phyloP scores from a whole-genome alignment of 768 basidiomycete genomes.

The Favolaschia claudopus region DNA sequence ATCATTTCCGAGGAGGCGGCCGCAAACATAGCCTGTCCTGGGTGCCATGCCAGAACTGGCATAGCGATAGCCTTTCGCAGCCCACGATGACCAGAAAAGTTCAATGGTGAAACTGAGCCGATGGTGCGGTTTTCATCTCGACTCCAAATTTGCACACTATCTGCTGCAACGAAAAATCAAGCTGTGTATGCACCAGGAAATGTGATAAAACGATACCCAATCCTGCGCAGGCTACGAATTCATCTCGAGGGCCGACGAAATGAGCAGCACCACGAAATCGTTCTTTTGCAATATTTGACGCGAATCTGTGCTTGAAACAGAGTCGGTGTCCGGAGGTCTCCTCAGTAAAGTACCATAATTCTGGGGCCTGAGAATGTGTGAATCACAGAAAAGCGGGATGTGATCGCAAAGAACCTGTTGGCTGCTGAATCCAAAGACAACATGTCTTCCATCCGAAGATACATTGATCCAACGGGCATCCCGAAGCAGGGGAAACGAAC shows the following conservation, averaged over 20 bases:
- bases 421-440: slow-evolving; percentile 7
- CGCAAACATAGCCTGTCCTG: slow-evolving; percentile 3
- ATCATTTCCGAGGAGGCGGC: background rate
- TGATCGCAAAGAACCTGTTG: background rate
- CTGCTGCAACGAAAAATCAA: background rate
- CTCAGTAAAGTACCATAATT: slow-evolving; percentile 17
- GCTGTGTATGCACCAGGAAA: no score
- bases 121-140: slow-evolving; percentile 2
- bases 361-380: background rate
- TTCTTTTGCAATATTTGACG: slow-evolving; percentile 1
- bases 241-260: slow-evolving; percentile 16
- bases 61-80: background rate
- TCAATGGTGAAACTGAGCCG: background rate
- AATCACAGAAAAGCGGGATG: background rate
- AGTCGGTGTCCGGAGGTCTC: background rate
- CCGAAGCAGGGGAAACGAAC: slow-evolving; percentile 17
- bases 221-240: slow-evolving; percentile 16
- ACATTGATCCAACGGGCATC: slow-evolving; percentile 17
- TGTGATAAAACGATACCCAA: background rate
- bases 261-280: slow-evolving; percentile 14
- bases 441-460: background rate
- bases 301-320: slow-evolving; percentile 9
- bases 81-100: background rate
- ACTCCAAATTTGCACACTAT: slow-evolving; percentile 4
- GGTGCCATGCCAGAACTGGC: slow-evolving; percentile 9